A percentile compares a stretch with the other conserved stretches of the same genome.
Conservation (phyloP, 805 yeast species). For the Cyberlindnera euphorbiiphila region DNA sequence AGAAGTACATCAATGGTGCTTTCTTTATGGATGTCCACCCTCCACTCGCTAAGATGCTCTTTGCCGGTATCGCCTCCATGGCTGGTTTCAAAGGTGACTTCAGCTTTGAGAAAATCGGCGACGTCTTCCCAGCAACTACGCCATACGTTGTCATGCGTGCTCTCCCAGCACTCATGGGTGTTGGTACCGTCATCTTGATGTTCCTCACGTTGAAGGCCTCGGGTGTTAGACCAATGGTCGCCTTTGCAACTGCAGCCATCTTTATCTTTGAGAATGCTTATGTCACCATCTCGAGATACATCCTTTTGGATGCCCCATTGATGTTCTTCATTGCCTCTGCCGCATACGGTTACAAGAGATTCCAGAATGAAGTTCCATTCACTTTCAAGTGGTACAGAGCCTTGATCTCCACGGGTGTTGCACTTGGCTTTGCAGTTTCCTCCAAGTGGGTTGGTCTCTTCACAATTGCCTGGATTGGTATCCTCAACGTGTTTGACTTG, state of each 20-base stretch:
- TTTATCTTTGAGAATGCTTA: conserved; percentile 63
- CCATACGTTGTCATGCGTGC: conserved; percentile 72
- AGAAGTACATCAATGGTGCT: conserved; percentile 63
- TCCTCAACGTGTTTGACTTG: conserved; percentile 53
- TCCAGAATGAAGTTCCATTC: conserved; percentile 63
- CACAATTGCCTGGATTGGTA: conserved; percentile 76
- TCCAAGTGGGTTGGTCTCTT: conserved; percentile 86
- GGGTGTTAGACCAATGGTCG: conserved; percentile 65
- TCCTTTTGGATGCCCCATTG: conserved; percentile 72
- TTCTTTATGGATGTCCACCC: conserved; percentile 78
- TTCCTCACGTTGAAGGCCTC: conserved; percentile 69
- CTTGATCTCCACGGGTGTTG: conserved; percentile 60
- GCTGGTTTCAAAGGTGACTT: conserved; percentile 75
- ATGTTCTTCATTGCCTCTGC: conserved; percentile 74
- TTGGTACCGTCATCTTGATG: conserved; percentile 59
- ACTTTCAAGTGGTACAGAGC: conserved; percentile 53
- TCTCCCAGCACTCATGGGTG: conserved; percentile 65
- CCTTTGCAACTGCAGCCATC: conserved; percentile 50
- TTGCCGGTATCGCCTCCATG: conserved; percentile 62
- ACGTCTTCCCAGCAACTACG: conserved; percentile 46
- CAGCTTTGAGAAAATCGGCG: conserved; percentile 63
- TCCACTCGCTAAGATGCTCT: conserved; percentile 73
- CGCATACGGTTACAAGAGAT: conserved; percentile 59
- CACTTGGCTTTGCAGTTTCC: conserved; percentile 68
- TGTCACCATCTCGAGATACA: conserved; percentile 71